phyloP scores from a whole-genome alignment of 768 basidiomycete species.

The Hypsizygus marmoreus region DNA sequence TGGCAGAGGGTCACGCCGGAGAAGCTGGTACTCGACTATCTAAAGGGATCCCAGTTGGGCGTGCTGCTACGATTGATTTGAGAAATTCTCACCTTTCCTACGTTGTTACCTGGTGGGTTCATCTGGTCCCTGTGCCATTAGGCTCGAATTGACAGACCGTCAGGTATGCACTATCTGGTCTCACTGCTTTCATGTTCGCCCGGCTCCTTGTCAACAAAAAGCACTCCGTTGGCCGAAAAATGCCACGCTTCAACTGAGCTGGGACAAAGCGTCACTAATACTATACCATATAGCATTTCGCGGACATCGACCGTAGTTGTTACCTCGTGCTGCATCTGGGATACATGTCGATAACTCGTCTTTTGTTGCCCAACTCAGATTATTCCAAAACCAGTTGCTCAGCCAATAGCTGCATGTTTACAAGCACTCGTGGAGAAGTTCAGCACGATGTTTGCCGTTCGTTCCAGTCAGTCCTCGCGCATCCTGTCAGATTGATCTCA shows the following conservation, averaged over 20 bases:
- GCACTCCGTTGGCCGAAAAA: constrained; percentile 45
- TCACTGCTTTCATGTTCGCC: constrained; percentile 83
- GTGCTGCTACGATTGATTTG: constrained; percentile 79
- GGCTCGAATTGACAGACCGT: constrained; percentile 1
- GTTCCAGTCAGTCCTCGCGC: too few species aligned
- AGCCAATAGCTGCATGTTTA: too few species aligned
- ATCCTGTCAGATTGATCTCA: too few species aligned
- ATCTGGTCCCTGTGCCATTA: neutral
- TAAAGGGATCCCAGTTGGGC: constrained; percentile 85
- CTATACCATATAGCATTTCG: too few species aligned
- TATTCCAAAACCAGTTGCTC: too few species aligned
- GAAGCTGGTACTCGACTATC: constrained; percentile 59
- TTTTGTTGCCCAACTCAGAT: too few species aligned
- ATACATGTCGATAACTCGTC: too few species aligned
- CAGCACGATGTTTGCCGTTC: too few species aligned
- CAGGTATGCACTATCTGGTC: constrained; percentile 88
- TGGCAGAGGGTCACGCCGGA: constrained; percentile 81
- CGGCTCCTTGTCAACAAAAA: constrained; percentile 62
- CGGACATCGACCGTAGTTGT: too few species aligned
- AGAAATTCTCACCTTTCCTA: constrained; percentile 95
- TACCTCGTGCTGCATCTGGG: too few species aligned
- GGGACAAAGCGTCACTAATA: too few species aligned
- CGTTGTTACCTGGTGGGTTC: constrained; percentile 83
- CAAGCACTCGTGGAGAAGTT: too few species aligned
- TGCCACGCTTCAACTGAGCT: constrained; percentile 54